Percentiles rank a stretch among this genome's conserved stretches.
Evolutionary conservation across 805 yeast species (phyloP).

Genomic region (Pichia exigua): DNA sequence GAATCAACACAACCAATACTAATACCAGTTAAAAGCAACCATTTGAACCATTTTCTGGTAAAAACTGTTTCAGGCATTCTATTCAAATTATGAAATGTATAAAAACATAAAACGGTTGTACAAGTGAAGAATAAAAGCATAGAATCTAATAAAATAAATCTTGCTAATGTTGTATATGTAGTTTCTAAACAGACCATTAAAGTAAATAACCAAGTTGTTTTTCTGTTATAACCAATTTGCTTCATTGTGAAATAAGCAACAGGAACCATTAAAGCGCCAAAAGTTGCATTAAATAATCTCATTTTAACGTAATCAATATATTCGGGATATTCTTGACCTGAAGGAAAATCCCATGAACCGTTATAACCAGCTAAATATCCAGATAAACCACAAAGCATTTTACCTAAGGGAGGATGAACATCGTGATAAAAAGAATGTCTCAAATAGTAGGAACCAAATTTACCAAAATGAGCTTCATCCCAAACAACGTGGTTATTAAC

Average conservation of each 20-base stretch:
- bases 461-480: conserved; percentile 97
- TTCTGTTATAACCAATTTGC: conserved; percentile 62
- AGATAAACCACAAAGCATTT: conserved; percentile 69
- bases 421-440: conserved; percentile 78
- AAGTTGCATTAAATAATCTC: conserved; percentile 82
- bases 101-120: conserved; percentile 67
- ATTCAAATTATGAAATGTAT: conserved; percentile 60
- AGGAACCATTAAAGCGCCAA: conserved; percentile 81
- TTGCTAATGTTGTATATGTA: conserved; percentile 77
- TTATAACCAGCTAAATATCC: conserved; percentile 80
- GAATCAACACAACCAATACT: conserved; percentile 85
- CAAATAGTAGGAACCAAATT: conserved; percentile 73
- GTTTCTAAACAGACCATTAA: conserved; percentile 76
- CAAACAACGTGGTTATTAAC: conserved; percentile 74
- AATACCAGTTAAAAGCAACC: conserved; percentile 80
- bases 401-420: conserved; percentile 84
- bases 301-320: conserved; percentile 72
- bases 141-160: conserved; percentile 86
- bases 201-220: conserved; percentile 70
- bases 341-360: conserved; percentile 84
- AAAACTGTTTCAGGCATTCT: conserved; percentile 40
- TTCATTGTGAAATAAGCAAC: conserved; percentile 76
- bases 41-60: conserved; percentile 83
- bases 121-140: conserved; percentile 85
- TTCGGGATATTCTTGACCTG: conserved; percentile 71